Base-by-base conservation (phyloP, 805 yeast species). In the Nakazawaea anatomiae region DNA sequence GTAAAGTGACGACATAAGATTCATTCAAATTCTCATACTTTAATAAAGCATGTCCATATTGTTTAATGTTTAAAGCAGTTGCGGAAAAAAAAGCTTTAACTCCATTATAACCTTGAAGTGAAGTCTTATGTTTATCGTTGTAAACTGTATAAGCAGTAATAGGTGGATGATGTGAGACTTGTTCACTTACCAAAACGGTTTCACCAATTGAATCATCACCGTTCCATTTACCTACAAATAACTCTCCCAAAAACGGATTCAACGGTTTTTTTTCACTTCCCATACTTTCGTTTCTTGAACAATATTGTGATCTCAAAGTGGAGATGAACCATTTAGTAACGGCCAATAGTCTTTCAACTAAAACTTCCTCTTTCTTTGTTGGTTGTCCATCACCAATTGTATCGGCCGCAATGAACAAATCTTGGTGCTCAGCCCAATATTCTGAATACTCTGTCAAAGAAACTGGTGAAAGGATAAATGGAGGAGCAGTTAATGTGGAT, bases 251-350 rank as follows among this genome's bases (percentile, higher is more conserved):
- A 62, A 94, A 92, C 43, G 99, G 99, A 66, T 94, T 94, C 66
- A 94, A 74, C 7, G 99, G 98, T 70, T 94, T 94, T 79, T 94
- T 94, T 70, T 94, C 99, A 41, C 89, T 77, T n/a, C 98, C 98
- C 78, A 87, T 79, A 49, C 83, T 77, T 71, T 92, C 97, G 66
- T 82, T 88, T 65, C 99, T 80, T 27, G 96, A 86, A 65, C 96
- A 87, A 67, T 92, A 94, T 71, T 94, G 98, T 29, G 96, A 89
- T 65, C 92, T 81, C 58, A 94, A 75, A 25, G 97, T 90, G 29
- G 95, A 85, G 51, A 92, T 82, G 60, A 90, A 92, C 96, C 97
- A 90, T 67, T 76, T 83, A 46, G 90, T 80, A 34, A 94, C 98
- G 2, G 87, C 88, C 52, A 92, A 59, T 72, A 87, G 79, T 55